These are phyloP conservation scores for Schoenoplectus triqueter DNA, from an alignment of 202 grass and related monocot genomes.

Conservation along the genomic window DNA sequence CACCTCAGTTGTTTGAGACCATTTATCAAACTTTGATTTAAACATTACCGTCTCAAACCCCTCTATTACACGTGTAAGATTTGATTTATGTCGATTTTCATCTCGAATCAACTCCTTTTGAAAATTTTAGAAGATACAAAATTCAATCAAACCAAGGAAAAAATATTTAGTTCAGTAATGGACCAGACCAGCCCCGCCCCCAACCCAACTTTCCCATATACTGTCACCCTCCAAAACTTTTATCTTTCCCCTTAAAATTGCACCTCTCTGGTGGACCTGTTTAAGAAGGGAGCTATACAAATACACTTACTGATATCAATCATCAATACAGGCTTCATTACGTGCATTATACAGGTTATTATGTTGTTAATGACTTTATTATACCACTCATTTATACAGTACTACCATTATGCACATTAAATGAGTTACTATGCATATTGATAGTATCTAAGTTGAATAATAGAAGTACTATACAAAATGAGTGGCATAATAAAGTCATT, in stretches of 20 bases:
- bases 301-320: not conserved
- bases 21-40: conserved; percentile 85
- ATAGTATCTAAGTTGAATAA: too few relatives aligned
- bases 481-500: too few relatives aligned
- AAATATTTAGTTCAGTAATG: not conserved
- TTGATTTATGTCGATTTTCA: conserved; percentile 58
- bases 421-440: too few relatives aligned
- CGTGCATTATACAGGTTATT: too few relatives aligned
- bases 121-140: conserved; percentile 2
- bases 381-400: too few relatives aligned
- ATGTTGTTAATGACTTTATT: too few relatives aligned
- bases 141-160: conserved; percentile 2
- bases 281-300: too few relatives aligned
- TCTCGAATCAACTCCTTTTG: conserved; percentile 52
- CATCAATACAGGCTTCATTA: not conserved
- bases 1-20: conserved; percentile 65
- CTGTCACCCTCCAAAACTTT: conserved; percentile 19
- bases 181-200: not conserved
- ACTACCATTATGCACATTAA: too few relatives aligned
- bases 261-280: not conserved
- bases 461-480: too few relatives aligned
- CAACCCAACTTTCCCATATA: not conserved
- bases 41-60: conserved; percentile 79
- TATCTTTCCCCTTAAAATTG: not conserved
- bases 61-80: conserved; percentile 77